Conservation (phyloP, 2,329 filamentous ascomycete species). For the Talaromyces sp. region DNA sequence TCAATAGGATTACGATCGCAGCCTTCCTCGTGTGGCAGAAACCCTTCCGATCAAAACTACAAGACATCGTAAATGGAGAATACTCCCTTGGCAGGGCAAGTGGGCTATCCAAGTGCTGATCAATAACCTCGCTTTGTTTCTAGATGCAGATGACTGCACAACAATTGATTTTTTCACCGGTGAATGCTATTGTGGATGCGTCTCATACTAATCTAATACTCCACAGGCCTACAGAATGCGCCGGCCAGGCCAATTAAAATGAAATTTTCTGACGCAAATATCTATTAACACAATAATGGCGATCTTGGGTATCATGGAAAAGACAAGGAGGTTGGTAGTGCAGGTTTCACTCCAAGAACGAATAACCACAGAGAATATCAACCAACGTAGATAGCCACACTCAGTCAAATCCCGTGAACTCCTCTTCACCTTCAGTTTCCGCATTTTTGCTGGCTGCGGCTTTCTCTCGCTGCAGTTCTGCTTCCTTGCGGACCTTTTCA, state of each 20-base stretch:
- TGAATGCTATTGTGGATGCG: background rate
- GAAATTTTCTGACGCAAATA: background rate
- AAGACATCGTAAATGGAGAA: background rate
- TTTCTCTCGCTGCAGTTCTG: constrained; percentile 29
- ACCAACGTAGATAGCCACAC: background rate
- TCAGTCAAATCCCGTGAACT: constrained; percentile 41
- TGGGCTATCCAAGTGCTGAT: too few relatives aligned
- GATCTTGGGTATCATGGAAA: background rate
- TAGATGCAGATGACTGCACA: background rate
- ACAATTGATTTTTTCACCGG: background rate
- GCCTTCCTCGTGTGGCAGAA: background rate
- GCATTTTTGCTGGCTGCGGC: background rate
- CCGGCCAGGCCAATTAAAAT: background rate
- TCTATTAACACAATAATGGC: background rate
- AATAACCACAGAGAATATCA: background rate
- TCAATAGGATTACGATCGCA: background rate
- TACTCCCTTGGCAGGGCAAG: too few relatives aligned
- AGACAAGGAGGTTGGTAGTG: background rate
- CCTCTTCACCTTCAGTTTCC: constrained; percentile 35
- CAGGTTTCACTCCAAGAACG: background rate
- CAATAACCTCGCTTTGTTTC: background rate
- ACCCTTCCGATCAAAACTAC: background rate
- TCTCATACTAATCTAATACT: background rate
- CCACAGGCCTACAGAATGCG: background rate
- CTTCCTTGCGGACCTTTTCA: constrained; percentile 56